Conservation (phyloP, 1,284 basidiomycete genomes). For the Cryptococcus neoformans region DNA sequence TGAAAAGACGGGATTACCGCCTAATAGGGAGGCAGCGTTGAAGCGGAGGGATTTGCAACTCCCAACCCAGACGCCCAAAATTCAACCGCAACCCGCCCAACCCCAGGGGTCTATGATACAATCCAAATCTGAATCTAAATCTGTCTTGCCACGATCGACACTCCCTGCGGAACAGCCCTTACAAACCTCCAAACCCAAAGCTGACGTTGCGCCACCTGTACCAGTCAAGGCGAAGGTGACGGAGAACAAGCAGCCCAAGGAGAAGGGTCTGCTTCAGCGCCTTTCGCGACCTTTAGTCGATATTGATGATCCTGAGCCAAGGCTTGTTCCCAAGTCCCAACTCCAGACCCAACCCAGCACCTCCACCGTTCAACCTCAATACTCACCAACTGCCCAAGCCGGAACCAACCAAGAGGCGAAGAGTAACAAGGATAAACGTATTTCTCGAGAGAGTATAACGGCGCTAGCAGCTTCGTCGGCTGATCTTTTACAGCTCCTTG, state of each 20-base stretch:
- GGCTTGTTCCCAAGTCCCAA: too few species aligned
- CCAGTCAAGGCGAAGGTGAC: too few species aligned
- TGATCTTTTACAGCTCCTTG: slow-evolving; percentile 33
- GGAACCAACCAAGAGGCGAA: background rate
- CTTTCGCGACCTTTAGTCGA: slow-evolving; percentile 29
- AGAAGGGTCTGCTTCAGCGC: background rate
- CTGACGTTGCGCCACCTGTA: too few species aligned
- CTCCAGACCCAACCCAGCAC: too few species aligned
- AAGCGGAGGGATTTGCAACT: slow-evolving; percentile 23
- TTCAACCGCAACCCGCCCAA: too few species aligned
- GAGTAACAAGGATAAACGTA: background rate
- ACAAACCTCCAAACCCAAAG: too few species aligned
- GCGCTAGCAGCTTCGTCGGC: slow-evolving; percentile 20
- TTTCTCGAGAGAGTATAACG: slow-evolving; percentile 6
- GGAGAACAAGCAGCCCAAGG: background rate
- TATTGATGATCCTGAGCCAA: slow-evolving; percentile 12
- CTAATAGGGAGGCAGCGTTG: slow-evolving; percentile 34
- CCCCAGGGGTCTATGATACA: too few species aligned
- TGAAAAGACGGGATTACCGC: slow-evolving; percentile 13
- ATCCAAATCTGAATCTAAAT: too few species aligned
- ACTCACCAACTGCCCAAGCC: background rate
- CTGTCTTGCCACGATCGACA: too few species aligned
- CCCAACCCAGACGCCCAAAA: background rate
- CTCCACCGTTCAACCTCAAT: background rate
- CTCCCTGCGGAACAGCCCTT: too few species aligned